Evolutionary conservation across 257 asterid species (phyloP).

Genomic region (Penstemon davidsonii): DNA sequence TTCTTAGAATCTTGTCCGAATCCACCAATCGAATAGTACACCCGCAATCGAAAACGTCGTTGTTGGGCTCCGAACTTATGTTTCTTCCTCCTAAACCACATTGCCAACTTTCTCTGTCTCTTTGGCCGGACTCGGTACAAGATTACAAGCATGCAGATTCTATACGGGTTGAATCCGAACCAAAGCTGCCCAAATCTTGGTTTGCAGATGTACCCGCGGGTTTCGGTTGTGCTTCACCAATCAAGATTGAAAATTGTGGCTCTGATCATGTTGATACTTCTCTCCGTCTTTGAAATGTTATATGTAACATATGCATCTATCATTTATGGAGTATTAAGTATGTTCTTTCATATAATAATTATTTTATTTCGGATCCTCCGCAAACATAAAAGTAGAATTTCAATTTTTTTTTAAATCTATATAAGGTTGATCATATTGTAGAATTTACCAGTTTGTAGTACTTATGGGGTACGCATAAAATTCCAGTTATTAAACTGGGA

Average conservation of each 20-base stretch:
- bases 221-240: no score
- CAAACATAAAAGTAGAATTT: no score
- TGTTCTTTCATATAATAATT: no score
- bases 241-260: neutral
- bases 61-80: slow-evolving; percentile 8
- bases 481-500: no score
- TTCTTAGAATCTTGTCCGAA: slow-evolving; percentile 33
- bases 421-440: no score
- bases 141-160: neutral
- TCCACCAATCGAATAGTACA: neutral
- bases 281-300: slow-evolving; percentile 23
- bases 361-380: no score
- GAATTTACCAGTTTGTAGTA: no score
- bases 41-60: neutral
- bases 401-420: no score
- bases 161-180: neutral
- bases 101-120: slow-evolving; percentile 26
- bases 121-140: slow-evolving; percentile 22
- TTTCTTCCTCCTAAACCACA: neutral
- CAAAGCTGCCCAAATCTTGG: slow-evolving; percentile 10
- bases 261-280: slow-evolving; percentile 33
- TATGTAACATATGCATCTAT: no score
- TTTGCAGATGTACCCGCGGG: neutral
- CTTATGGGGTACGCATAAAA: no score
- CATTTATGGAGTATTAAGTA: no score